These are phyloP conservation scores for Globisporangium iwayamae DNA, from an alignment of 352 stramenopile species.

Conservation along the genomic window DNA sequence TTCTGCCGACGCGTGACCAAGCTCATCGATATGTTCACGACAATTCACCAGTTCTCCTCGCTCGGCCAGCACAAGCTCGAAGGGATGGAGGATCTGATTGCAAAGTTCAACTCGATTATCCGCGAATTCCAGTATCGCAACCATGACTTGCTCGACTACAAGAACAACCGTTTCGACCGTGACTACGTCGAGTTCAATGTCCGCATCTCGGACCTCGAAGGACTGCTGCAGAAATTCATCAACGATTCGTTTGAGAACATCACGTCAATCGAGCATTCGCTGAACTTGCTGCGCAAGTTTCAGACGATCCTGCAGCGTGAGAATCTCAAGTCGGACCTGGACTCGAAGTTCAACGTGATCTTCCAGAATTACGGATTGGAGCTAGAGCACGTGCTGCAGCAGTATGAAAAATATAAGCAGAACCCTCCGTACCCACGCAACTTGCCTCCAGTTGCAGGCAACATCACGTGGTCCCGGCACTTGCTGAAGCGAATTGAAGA, in stretches of 20 bases:
- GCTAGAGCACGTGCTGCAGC: constrained; percentile 96
- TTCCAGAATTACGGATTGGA: constrained; percentile 99
- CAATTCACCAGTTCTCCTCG: constrained; percentile 95
- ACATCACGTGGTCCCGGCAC: constrained; percentile 98
- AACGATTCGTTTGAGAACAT: constrained; percentile 99
- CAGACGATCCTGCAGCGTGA: constrained; percentile 97
- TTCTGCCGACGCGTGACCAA: constrained; percentile 98
- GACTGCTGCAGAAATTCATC: constrained; percentile 97
- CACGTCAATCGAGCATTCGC: constrained; percentile 96
- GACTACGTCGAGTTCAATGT: constrained; percentile 97
- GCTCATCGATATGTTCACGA: constrained; percentile 99
- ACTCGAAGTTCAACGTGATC: constrained; percentile 99
- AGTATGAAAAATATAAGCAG: constrained; percentile 99
- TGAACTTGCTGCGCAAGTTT: constrained; percentile 97
- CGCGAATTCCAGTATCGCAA: constrained; percentile 96
- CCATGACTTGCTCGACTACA: constrained; percentile 97
- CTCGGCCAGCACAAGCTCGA: constrained; percentile 92
- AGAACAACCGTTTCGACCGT: constrained; percentile 98
- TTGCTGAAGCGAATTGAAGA: constrained; percentile 98
- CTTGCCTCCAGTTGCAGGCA: constrained; percentile 95
- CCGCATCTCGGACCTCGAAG: constrained; percentile 95
- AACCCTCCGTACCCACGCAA: constrained; percentile 96
- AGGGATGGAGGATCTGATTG: constrained; percentile 89
- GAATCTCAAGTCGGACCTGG: constrained; percentile 96
- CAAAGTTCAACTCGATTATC: constrained; percentile 96